Evolutionary conservation across 2,329 filamentous ascomycete species (phyloP), one percentile per base, ranked within the genome.

Genomic region (Cladophialophora psammophila): DNA sequence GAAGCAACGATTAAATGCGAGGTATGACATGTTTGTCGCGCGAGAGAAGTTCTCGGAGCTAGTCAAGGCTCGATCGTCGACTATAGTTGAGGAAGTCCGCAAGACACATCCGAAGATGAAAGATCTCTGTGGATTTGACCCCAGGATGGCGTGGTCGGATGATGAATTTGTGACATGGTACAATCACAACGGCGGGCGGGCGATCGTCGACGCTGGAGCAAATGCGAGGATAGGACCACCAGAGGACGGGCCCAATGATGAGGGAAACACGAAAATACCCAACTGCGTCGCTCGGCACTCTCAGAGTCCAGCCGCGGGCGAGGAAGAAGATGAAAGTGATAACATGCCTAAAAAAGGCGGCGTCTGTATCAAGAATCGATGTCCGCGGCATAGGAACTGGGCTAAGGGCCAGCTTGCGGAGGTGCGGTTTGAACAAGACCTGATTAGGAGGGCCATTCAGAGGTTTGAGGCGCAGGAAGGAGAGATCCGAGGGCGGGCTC

Each of bases 81-180:
- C 65, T 40, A 75, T 83, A 3, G 74, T 82, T 2, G 82, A 83
- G 52, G 77, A 77, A 34, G 65, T 83, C 48, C 82, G 81, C 68
- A 78, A 80, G 60, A 74, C 75, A 18, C 80, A 82, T 42, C 79
- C 81, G 2, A 82, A 82, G 67, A 77, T 77, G 32, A 83, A 83
- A 67, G 81, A 82, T 69, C 78, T 83, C 52, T 84, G 82, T 67
- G 82, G 82, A 1, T 84, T 81, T 67, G 82, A 84, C 68, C 73
- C 76, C 12, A 76, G 82, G 20, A 74, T 84, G 32, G 76, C 80
- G 0, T 83, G 82, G 81, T 79, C 78, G 2, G 82, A 84, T 62
- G 80, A 81, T 56, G 81, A 83, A 68, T 83, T 84, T 65, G 76
- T 80, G 40, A 78, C 79, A 35, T 84, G 82, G 82, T 77, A 81